A percentile compares a stretch with the other conserved stretches of the same genome.
Conservation (phyloP, 2,329 filamentous ascomycete species). For the Paecilomyces sp. region DNA sequence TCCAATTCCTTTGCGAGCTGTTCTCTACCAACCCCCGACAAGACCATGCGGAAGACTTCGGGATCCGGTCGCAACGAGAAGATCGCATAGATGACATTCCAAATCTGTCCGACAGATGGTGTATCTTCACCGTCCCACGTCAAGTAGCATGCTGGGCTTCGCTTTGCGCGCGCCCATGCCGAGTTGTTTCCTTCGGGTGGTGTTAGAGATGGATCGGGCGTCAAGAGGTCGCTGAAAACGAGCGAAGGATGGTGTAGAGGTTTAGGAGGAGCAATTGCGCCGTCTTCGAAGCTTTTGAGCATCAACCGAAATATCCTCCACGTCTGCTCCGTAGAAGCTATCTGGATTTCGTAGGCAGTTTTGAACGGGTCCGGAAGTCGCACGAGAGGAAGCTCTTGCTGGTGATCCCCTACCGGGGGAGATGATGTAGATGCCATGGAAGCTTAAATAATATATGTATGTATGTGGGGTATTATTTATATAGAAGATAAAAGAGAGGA, state of each 20-base stretch:
- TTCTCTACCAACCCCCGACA: not conserved
- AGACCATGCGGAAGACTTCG: not conserved
- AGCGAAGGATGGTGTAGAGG: slow-evolving; percentile 22
- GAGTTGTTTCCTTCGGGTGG: slow-evolving; percentile 28
- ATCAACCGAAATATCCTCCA: not conserved
- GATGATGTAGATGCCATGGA: not conserved
- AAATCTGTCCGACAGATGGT: slow-evolving; percentile 30
- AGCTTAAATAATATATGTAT: not conserved
- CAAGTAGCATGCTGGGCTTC: slow-evolving; percentile 23
- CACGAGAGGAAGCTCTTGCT: slow-evolving; percentile 9
- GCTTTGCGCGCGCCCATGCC: slow-evolving; percentile 27
- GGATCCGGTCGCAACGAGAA: slow-evolving; percentile 12
- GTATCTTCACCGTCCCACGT: slow-evolving; percentile 22
- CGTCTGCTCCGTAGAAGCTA: slow-evolving; percentile 7
- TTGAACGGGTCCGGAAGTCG: slow-evolving; percentile 15
- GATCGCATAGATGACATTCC: slow-evolving; percentile 32
- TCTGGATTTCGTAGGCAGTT: slow-evolving; percentile 12
- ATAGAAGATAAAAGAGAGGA: too few relatives aligned
- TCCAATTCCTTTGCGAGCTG: not conserved
- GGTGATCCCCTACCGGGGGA: not conserved
- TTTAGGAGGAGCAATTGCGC: slow-evolving; percentile 11
- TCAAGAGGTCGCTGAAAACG: slow-evolving; percentile 20
- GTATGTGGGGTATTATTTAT: too few relatives aligned
- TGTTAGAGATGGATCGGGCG: slow-evolving; percentile 11
- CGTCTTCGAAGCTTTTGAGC: slow-evolving; percentile 10